Conservation (phyloP, 495 filamentous ascomycete genomes). For the Penicillium cosmopolitanum region DNA sequence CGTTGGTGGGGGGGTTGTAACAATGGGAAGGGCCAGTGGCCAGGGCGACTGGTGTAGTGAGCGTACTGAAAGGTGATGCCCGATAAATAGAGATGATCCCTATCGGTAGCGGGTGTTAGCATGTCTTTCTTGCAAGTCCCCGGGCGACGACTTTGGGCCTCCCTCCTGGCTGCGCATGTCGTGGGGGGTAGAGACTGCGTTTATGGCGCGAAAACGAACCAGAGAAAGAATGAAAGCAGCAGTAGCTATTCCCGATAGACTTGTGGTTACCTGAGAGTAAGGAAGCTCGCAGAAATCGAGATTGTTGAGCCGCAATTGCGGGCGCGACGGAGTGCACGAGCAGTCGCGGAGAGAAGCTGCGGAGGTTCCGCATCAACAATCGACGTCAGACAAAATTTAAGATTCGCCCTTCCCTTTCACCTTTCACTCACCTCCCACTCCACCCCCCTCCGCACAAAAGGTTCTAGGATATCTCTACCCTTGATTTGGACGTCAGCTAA, state of each 20-base stretch:
- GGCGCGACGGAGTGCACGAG: constrained; percentile 17
- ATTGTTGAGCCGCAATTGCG: constrained; percentile 12
- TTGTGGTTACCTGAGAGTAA: not conserved
- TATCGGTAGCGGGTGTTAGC: not conserved
- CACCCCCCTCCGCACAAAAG: constrained; percentile 14
- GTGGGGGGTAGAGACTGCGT: constrained; percentile 8
- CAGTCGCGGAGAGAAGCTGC: constrained; percentile 28
- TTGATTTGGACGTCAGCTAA: not conserved
- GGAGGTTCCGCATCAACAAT: constrained; percentile 37
- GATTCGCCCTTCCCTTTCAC: constrained; percentile 8
- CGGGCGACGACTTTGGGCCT: not conserved
- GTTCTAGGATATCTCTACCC: constrained; percentile 6
- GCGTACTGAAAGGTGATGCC: too few relatives aligned
- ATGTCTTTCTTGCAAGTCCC: not conserved
- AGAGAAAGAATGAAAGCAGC: not conserved
- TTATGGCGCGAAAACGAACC: constrained; percentile 13
- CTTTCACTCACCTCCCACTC: constrained; percentile 9
- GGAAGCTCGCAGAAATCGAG: not conserved
- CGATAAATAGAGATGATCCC: not conserved
- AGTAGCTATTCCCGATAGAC: not conserved
- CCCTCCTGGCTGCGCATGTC: constrained; percentile 1
- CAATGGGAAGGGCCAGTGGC: not conserved
- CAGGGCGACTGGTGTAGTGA: not conserved
- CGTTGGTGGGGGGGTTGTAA: constrained; percentile 6
- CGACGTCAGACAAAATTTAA: constrained; percentile 39